phyloP scores from a whole-genome alignment of 1,284 basidiomycete species.

The Amylostereum chailletii region DNA sequence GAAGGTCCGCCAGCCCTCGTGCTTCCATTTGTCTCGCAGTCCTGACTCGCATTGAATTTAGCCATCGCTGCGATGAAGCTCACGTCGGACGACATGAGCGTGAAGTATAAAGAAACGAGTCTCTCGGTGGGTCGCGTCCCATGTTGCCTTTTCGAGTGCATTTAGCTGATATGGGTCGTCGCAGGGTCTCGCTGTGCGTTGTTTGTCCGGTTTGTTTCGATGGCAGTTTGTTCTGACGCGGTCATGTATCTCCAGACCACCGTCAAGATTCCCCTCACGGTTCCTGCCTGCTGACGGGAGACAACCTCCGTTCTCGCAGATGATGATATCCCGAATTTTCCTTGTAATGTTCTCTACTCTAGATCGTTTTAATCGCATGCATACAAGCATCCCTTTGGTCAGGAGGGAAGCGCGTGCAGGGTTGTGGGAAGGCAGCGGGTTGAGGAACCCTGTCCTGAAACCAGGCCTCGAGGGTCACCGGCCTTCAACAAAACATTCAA shows the following conservation, averaged over 20 bases:
- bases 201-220: not conserved
- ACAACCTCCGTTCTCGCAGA: no score
- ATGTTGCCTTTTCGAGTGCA: not conserved
- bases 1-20: slow-evolving; percentile 30
- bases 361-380: no score
- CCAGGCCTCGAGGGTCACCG: no score
- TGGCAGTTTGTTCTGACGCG: slow-evolving; percentile 1
- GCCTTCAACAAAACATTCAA: no score
- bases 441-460: no score
- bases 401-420: no score
- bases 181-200: slow-evolving; percentile 58
- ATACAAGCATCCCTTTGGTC: no score
- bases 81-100: slow-evolving; percentile 83
- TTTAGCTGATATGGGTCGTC: slow-evolving; percentile 5
- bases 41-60: not conserved
- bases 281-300: slow-evolving; percentile 25
- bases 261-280: slow-evolving; percentile 33
- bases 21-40: no score
- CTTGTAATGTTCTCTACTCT: no score
- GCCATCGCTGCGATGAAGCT: slow-evolving; percentile 94
- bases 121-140: slow-evolving; percentile 54
- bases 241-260: slow-evolving; percentile 21
- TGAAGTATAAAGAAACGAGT: slow-evolving; percentile 90
- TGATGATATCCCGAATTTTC: no score
- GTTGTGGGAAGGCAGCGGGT: no score